A percentile compares a stretch with the other conserved stretches of the same genome.
Conservation (phyloP, 306 rosid species). For the Styphnolobium japonicum region DNA sequence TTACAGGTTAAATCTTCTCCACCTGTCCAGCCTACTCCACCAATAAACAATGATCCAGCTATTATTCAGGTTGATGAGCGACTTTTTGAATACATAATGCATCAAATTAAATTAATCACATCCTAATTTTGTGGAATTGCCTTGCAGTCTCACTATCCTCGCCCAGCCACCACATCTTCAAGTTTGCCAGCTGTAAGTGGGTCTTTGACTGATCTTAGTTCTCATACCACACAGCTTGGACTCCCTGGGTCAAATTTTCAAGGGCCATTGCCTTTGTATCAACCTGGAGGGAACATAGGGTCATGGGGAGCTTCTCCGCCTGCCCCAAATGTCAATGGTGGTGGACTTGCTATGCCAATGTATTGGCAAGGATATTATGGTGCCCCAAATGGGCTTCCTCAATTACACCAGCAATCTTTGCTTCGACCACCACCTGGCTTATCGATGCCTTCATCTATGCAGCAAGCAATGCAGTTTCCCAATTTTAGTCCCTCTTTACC, state of each 20-base stretch:
- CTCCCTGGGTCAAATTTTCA: slow-evolving; percentile 72
- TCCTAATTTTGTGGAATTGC: slow-evolving; percentile 29
- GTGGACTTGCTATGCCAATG: slow-evolving; percentile 83
- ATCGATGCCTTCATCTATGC: slow-evolving; percentile 75
- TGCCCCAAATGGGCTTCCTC: slow-evolving; percentile 81
- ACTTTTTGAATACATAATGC: neutral
- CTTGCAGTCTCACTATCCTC: slow-evolving; percentile 86
- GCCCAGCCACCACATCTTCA: slow-evolving; percentile 49
- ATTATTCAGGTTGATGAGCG: slow-evolving; percentile 66
- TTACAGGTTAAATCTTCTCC: slow-evolving; percentile 91
- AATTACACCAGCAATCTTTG: slow-evolving; percentile 75
- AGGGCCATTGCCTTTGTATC: slow-evolving; percentile 77
- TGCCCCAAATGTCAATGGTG: slow-evolving; percentile 70
- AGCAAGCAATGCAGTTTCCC: slow-evolving; percentile 80
- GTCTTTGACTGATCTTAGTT: slow-evolving; percentile 58
- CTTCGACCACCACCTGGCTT: slow-evolving; percentile 88
- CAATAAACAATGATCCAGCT: slow-evolving; percentile 74
- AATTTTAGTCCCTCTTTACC: slow-evolving; percentile 56
- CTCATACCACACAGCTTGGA: slow-evolving; percentile 62
- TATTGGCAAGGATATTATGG: slow-evolving; percentile 98
- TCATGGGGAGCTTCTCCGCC: slow-evolving; percentile 82
- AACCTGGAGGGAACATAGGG: slow-evolving; percentile 77
- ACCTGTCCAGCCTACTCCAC: slow-evolving; percentile 61
- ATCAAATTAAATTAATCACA: neutral
- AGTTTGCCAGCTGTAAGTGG: slow-evolving; percentile 71